Conservation (phyloP, 2,329 filamentous ascomycete genomes). For the Aspergillus uvarum region DNA sequence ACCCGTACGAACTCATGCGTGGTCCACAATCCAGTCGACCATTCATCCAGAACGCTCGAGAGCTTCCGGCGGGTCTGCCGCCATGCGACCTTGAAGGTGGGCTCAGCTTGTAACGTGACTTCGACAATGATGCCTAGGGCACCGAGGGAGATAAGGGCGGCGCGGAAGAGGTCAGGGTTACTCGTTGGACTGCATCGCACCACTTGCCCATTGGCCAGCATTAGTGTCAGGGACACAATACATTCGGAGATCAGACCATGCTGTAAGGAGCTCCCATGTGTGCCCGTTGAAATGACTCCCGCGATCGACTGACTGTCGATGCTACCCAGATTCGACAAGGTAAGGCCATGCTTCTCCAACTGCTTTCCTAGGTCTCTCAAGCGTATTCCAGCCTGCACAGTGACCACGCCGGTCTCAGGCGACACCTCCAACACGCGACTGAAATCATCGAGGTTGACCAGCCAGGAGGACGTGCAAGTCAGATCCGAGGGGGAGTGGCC, state of each 20-base stretch:
- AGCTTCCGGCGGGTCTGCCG: constrained; percentile 74
- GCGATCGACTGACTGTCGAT: constrained; percentile 94
- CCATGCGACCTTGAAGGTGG: constrained; percentile 84
- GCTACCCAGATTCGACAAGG: constrained; percentile 88
- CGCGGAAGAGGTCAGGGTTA: constrained; percentile 79
- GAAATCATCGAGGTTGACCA: constrained; percentile 87
- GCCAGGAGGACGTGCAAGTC: constrained; percentile 91
- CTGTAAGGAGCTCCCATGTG: constrained; percentile 80
- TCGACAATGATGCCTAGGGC: constrained; percentile 89
- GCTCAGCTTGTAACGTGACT: constrained; percentile 78
- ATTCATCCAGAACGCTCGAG: constrained; percentile 65
- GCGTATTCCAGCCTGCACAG: constrained; percentile 85
- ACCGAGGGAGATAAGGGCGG: constrained; percentile 81
- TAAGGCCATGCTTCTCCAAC: constrained; percentile 73
- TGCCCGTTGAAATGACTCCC: constrained; percentile 88
- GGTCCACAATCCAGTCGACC: constrained; percentile 76
- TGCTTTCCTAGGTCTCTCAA: constrained; percentile 70
- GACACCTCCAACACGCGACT: constrained; percentile 71
- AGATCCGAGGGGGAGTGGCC: constrained; percentile 89
- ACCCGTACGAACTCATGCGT: constrained; percentile 85
- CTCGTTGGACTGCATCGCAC: constrained; percentile 66
- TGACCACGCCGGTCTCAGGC: constrained; percentile 62
- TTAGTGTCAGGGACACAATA: constrained; percentile 72
- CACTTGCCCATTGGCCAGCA: constrained; percentile 75
- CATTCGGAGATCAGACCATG: constrained; percentile 84